Evolutionary conservation across 495 filamentous ascomycete species (phyloP).

Genomic region (Penicillium canescens): DNA sequence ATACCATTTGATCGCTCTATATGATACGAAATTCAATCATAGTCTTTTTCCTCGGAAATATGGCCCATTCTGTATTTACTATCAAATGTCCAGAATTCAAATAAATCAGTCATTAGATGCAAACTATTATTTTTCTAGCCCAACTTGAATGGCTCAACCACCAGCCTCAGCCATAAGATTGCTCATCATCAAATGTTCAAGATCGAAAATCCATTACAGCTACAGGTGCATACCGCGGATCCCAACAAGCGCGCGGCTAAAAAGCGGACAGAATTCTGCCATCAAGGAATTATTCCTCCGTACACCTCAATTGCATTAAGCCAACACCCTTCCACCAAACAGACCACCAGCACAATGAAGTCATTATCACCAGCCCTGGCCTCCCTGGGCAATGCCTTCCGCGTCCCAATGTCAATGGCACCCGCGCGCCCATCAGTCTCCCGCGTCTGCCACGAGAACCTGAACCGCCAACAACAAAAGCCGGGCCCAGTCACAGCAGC

Average conservation of each 20-base stretch:
- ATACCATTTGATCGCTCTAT: background rate
- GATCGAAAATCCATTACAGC: too few relatives aligned
- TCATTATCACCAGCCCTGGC: conserved; percentile 44
- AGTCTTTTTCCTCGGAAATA: background rate
- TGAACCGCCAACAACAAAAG: conserved; percentile 27
- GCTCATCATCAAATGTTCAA: too few relatives aligned
- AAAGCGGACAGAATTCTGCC: conserved; percentile 30
- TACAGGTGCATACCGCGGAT: background rate
- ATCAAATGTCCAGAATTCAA: background rate
- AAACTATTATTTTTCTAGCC: too few relatives aligned
- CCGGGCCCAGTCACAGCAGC: conserved; percentile 27
- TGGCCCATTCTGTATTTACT: background rate
- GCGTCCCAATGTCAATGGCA: conserved; percentile 38
- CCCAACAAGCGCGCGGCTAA: conserved; percentile 34
- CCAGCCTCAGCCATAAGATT: too few relatives aligned
- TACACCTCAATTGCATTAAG: conserved; percentile 14
- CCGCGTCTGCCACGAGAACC: conserved; percentile 28
- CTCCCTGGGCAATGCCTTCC: conserved; percentile 47
- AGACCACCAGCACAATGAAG: conserved; percentile 33
- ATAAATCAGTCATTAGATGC: too few relatives aligned
- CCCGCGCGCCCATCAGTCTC: conserved; percentile 30
- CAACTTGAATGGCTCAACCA: too few relatives aligned
- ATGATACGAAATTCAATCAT: background rate
- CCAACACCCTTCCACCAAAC: conserved; percentile 14
- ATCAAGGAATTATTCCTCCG: conserved; percentile 31